Base-by-base conservation (phyloP, 2,329 filamentous ascomycete genomes). In the Colletotrichum tropicicola region DNA sequence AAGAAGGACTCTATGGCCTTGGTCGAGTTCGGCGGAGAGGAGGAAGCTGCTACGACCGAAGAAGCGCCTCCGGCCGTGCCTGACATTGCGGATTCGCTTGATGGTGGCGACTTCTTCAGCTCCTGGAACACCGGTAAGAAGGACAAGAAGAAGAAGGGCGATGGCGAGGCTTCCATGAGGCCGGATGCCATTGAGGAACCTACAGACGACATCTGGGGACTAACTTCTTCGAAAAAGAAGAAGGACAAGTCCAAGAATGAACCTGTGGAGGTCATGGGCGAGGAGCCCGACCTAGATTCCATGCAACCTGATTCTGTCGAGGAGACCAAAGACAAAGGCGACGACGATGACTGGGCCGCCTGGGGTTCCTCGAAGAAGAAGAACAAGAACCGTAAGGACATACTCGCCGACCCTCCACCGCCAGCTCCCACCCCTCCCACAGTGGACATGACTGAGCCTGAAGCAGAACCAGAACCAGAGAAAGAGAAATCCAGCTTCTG, bases 51-150 rank as follows among this genome's bases (percentile, higher is more conserved):
- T 7, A 66, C 68, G 12, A 62, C 66, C 15, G 66, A 72, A 23
- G 73, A 74, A 30, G 71, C 69, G 28, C 72, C 72, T 44, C 69
- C 70, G 35, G 69, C 70, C 43, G 75, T 60, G 10, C 72, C 74
- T 10, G 75, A 73, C 39, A 62, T 75, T 65, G 69, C 72, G 13
- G 74, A 75, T 49, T 68, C 76, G 52, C 71, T 76, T 35, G 76
- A 73, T 13, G 79, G 80, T 43, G 83, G 86, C 57, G 85, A 85
- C 61, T 86, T 87, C 68, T 87, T 87, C 73, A 83, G 79, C 64
- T 83, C 84, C 49, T 89, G 87, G 80, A 84, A 83, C 30, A 86
- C 82, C 54, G 78, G 80, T 10, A 87, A 87, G 71, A 87, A 87
- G 66, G 72, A 79, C 59, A 79, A 78, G 70, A 75, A 77, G 59